Conservation (phyloP, 805 yeast genomes). For the Blastobotrys chiropterorum region DNA sequence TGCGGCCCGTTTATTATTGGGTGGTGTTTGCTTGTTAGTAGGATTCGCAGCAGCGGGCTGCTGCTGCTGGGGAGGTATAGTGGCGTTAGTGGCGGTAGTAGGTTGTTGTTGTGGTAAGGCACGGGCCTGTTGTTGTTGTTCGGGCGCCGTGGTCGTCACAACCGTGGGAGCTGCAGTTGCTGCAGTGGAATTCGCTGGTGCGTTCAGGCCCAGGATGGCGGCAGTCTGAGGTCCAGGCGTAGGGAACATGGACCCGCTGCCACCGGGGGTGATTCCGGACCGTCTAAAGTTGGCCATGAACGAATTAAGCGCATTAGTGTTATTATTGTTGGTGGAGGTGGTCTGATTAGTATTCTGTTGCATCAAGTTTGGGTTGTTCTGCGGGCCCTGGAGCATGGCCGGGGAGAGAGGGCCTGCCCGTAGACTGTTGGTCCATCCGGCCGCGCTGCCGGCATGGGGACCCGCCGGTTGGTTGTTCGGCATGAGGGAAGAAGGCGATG, state of each 20-base stretch:
- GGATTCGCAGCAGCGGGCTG: not conserved
- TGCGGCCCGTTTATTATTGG: not conserved
- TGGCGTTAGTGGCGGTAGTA: not conserved
- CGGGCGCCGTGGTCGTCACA: slow-evolving; percentile 8
- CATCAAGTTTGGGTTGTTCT: slow-evolving; percentile 13
- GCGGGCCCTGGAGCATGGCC: slow-evolving; percentile 32
- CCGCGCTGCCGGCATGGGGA: slow-evolving; percentile 10
- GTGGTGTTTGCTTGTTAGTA: not conserved
- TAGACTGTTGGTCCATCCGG: slow-evolving; percentile 24
- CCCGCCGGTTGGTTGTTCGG: slow-evolving; percentile 12
- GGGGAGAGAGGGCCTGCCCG: slow-evolving; percentile 34
- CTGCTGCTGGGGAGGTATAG: not conserved
- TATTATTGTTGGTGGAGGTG: slow-evolving; percentile 1
- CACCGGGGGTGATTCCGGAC: slow-evolving; percentile 34
- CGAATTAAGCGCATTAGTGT: slow-evolving; percentile 40
- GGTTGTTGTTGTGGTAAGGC: not conserved
- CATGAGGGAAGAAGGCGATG: slow-evolving; percentile 24
- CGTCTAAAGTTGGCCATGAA: slow-evolving; percentile 8
- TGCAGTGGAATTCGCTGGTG: not conserved
- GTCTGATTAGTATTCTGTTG: not conserved
- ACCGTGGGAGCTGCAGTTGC: slow-evolving; percentile 9
- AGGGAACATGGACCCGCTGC: slow-evolving; percentile 29
- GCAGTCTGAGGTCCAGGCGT: slow-evolving; percentile 33
- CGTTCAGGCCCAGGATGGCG: slow-evolving; percentile 32
- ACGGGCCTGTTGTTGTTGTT: not conserved